Percentiles rank a stretch among this genome's conserved stretches.
Conservation (phyloP, 495 filamentous ascomycete genomes). For the Penicillium pancosmium region DNA sequence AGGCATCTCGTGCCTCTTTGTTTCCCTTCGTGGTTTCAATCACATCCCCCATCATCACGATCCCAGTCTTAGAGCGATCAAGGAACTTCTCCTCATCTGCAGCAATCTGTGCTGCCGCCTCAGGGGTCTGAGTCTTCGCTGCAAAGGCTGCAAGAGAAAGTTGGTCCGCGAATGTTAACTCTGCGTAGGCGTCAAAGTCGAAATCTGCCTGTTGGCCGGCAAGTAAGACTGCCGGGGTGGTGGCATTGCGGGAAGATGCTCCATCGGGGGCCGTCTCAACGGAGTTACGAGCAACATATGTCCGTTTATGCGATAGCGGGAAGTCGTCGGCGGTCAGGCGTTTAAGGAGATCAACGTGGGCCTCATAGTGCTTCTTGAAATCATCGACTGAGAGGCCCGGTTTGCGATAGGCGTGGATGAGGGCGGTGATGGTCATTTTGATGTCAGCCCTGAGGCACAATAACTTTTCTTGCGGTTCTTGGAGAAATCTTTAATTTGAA, state of each 20-base stretch:
- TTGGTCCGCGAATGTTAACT: conserved; percentile 37
- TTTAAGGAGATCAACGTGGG: conserved; percentile 23
- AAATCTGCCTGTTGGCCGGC: conserved; percentile 40
- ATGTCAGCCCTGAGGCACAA: too few relatives aligned
- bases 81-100: conserved; percentile 39
- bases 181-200: conserved; percentile 42
- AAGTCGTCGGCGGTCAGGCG: conserved; percentile 18
- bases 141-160: conserved; percentile 31
- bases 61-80: conserved; percentile 28
- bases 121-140: conserved; percentile 27
- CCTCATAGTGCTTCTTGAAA: conserved; percentile 28
- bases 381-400: conserved; percentile 24
- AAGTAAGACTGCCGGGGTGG: conserved; percentile 34
- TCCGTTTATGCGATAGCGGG: conserved; percentile 28
- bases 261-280: conserved; percentile 18
- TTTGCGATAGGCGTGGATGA: conserved; percentile 30
- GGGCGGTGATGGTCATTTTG: conserved; percentile 20
- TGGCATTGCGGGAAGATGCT: conserved; percentile 20
- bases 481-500: too few relatives aligned
- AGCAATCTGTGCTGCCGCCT: conserved; percentile 24
- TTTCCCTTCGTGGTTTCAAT: conserved; percentile 19
- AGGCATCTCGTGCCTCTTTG: background rate
- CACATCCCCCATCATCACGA: conserved; percentile 33
- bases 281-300: conserved; percentile 22
- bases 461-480: too few relatives aligned